Base-by-base conservation (phyloP, 352 stramenopile species). In the Sclerospora graminicola region DNA sequence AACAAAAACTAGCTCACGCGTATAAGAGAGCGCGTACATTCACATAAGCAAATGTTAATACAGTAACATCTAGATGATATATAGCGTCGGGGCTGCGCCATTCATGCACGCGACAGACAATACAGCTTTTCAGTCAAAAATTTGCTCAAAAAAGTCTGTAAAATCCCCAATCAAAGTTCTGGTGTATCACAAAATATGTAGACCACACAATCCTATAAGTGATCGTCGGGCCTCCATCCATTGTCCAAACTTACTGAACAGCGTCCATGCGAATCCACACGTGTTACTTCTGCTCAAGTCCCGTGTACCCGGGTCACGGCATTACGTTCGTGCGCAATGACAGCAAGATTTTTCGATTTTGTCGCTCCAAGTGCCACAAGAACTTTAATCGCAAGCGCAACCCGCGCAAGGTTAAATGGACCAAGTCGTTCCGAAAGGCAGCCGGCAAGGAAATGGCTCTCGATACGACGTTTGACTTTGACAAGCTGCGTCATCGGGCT, bases 311-410 rank as follows among this genome's bases (percentile, higher is more conserved):
- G 19, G 97, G 97, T 34, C 97, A 99, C 69, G 97, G 97, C 37
- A 98, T 98, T 56, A 89, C 92, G 28, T 99, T 99, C 64, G 96
- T 98, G 50, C 84, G 97, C 44, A 99, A 99, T 64, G 97, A 99
- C 77, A 97, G 85, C 68, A 99, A 99, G 80, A 87, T 97, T 42
- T 99, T 99, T 66, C 87, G 93, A 41, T 99, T 99, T 76, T 99
- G 97, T 64, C 88, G 97, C 42, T 98, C 95, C 34, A 99, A 99
- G 81, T 99, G 97, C 82, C 95, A 99, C 84, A 97, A 97, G 55
- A 98, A 98, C 69, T 99, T 99, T 60, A 98, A 98, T 67, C 95
- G 96, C 76, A 99, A 99, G 78, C 87, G 96, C 62, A 99, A 99
- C 75, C 97, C 97, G 32, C 88, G 97, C 43, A 99, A 99, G 77